A percentile compares a stretch with the other conserved stretches of the same genome.
These are phyloP conservation scores for Pleurotus platypus DNA, from an alignment of 768 basidiomycete species.

Conservation along the genomic window DNA sequence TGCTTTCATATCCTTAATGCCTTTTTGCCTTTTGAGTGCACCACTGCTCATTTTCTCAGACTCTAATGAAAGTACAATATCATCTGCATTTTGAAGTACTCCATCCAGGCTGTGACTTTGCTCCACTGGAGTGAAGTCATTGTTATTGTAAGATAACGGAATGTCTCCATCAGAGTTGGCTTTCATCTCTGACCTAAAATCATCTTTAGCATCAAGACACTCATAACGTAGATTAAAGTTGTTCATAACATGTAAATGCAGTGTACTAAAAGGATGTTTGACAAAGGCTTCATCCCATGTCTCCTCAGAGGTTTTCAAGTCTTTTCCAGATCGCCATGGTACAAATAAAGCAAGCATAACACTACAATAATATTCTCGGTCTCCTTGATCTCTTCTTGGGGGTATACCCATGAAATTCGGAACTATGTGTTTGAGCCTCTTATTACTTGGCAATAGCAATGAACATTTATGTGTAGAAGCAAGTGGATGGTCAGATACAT, in stretches of 20 bases:
- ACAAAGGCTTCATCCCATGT: constrained; percentile 18
- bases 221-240: constrained; percentile 23
- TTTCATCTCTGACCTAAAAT: constrained; percentile 15
- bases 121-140: too few species aligned
- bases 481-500: neutral
- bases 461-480: too few species aligned
- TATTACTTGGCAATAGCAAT: too few species aligned
- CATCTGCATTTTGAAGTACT: too few species aligned
- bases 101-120: too few species aligned
- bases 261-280: neutral
- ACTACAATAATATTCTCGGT: constrained; percentile 27
- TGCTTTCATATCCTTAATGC: neutral
- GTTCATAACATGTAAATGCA: constrained; percentile 10
- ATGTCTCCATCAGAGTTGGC: too few species aligned
- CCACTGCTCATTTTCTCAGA: too few species aligned
- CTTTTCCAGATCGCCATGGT: constrained; percentile 24
- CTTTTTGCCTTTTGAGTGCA: too few species aligned
- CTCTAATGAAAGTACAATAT: too few species aligned
- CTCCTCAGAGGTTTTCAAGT: constrained; percentile 17
- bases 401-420: constrained; percentile 27
- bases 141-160: too few species aligned
- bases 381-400: constrained; percentile 25
- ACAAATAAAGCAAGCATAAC: constrained; percentile 29
- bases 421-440: neutral
- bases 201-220: constrained; percentile 23